Base-by-base conservation (phyloP, 2,329 filamentous ascomycete genomes). In the Talaromyces funiculosus region DNA sequence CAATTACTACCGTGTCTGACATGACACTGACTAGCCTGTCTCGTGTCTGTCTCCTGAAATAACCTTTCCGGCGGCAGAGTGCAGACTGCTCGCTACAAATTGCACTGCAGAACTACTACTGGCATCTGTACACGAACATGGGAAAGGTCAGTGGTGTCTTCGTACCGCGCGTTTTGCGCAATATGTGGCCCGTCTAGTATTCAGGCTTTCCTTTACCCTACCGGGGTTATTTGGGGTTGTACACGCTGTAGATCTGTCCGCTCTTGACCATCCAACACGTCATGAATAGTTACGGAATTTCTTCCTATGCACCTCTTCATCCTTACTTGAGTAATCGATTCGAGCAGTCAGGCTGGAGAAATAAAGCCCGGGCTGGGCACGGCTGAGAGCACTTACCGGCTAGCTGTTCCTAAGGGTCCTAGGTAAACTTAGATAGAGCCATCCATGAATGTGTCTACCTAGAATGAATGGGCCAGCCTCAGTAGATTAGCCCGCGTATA, bases 231-330 rank as follows among this genome's bases (percentile, higher is more conserved):
- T 53, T 29, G 51, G 40, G 51, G 51, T 54, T 40, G 51, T 57
- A 57, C 54, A 45, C 26, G 35, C 7, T 33, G 53, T 33, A 42
- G 53, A 57, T 57, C 53, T 24, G 43, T 37, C 29, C 51, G 29
- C n/a, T 18, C 31, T 35, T 35, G 18, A 53, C 29, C 26, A 33
- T 33, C 7, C 42, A 47, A 49, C 45, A 18, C 24, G 20, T 22
- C 43, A 29, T 47, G 43, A 47, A n/a, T 16, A 49, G 26, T 26
- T 26, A 45, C 22, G 26, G 42, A 10, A 29, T 20, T n/a, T 18
- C 26, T 49, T 51, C 33, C 51, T 22, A 10, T 31, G 31, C 18
- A 51, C 29, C n/a, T 35, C 4, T 20, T n/a, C 14, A 3, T 33
- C 9, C n/a, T 24, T 20, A 42, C 47, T 20, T 22, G 47, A 8